Evolutionary conservation across 1,284 basidiomycete species (phyloP).

Genomic region (Heterobasidion irregulare): DNA sequence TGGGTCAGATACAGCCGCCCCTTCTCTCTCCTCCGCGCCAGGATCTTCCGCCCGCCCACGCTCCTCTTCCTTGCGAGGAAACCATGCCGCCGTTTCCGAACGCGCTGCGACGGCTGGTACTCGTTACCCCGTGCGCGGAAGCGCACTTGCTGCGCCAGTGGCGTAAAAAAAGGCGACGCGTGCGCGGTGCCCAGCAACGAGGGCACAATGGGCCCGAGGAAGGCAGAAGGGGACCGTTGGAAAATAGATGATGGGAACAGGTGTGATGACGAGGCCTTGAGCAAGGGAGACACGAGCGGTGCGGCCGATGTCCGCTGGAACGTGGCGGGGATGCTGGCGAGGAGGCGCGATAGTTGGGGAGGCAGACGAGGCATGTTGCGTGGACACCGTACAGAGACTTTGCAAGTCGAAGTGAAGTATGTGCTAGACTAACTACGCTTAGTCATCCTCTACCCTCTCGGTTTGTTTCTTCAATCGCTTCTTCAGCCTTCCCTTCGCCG

Average conservation of each 20-base stretch:
- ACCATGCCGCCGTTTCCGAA: slow-evolving; percentile 84
- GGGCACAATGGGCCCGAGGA: not conserved
- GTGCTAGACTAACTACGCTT: not conserved
- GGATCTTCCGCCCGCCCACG: slow-evolving; percentile 55
- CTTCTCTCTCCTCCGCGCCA: slow-evolving; percentile 26
- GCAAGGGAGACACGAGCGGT: not conserved
- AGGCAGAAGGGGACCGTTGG: not conserved
- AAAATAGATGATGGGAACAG: not conserved
- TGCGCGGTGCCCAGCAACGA: not conserved
- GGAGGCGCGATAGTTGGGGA: not conserved
- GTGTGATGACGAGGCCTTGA: not conserved
- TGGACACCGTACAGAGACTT: not conserved
- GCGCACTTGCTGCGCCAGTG: slow-evolving; percentile 29
- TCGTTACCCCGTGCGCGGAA: slow-evolving; percentile 55
- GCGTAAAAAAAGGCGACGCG: not conserved
- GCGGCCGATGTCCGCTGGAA: not conserved
- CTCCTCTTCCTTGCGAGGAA: slow-evolving; percentile 68
- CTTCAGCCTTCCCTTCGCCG: slow-evolving; percentile 48
- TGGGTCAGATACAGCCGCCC: slow-evolving; percentile 33
- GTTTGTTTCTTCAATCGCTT: slow-evolving; percentile 28
- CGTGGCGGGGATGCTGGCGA: not conserved
- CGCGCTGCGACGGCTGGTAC: slow-evolving; percentile 86
- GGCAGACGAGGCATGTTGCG: not conserved
- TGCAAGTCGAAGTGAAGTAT: not conserved
- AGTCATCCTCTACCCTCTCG: slow-evolving; percentile 9